Conservation (phyloP, 2,329 filamentous ascomycete genomes). For the Chaetomium sp. region DNA sequence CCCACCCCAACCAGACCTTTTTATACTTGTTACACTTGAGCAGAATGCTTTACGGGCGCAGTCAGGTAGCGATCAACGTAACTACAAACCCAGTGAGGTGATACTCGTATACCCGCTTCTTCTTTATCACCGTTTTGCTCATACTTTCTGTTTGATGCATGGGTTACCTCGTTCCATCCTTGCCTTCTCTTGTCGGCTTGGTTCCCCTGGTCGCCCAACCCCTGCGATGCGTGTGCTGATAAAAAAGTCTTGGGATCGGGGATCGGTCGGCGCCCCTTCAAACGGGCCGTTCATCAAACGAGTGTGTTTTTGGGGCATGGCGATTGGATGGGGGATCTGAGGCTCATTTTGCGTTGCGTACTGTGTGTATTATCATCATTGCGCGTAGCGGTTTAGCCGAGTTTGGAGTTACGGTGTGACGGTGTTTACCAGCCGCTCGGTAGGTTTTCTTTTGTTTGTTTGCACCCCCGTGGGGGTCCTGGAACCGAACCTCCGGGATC, state of each 20-base stretch:
- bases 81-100: too few species aligned
- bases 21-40: neutral
- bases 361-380: too few species aligned
- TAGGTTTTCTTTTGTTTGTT: too few species aligned
- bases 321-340: neutral
- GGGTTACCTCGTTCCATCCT: too few species aligned
- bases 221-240: neutral
- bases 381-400: neutral
- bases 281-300: slow-evolving; percentile 3
- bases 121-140: neutral
- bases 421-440: neutral
- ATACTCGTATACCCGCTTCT: too few species aligned
- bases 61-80: too few species aligned
- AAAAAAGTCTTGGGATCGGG: neutral
- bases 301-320: neutral
- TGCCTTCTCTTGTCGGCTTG: neutral
- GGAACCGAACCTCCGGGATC: too few species aligned
- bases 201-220: neutral
- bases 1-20: neutral
- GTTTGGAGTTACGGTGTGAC: neutral
- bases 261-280: slow-evolving; percentile 1
- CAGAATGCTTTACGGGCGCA: neutral
- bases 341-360: neutral
- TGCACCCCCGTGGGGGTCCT: too few species aligned
- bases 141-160: neutral